Percentiles rank a stretch among this genome's conserved stretches.
Evolutionary conservation across 2,329 filamentous ascomycete genomes (phyloP).

Genomic region (Atkinsonella hypoxylon): DNA sequence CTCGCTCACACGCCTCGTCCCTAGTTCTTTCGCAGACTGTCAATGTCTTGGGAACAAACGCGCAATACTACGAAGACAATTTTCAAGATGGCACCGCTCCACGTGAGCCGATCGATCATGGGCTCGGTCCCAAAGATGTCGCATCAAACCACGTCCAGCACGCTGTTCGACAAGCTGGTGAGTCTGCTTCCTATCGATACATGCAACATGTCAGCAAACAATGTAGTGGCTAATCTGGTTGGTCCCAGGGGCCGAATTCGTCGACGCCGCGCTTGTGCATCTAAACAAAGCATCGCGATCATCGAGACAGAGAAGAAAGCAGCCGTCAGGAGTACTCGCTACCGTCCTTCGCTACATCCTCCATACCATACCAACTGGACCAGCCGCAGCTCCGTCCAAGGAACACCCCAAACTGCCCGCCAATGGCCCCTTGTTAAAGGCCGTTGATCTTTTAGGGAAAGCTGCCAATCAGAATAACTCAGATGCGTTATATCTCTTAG

Average conservation of each 20-base stretch:
- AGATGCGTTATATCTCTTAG: constrained; percentile 80
- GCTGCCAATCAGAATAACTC: constrained; percentile 48
- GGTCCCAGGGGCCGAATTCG: constrained; percentile 36
- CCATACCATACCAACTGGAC: constrained; percentile 37
- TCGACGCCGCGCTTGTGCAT: constrained; percentile 38
- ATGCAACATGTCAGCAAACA: not conserved
- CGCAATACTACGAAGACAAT: constrained; percentile 24
- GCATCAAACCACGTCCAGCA: constrained; percentile 16
- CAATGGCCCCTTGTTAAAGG: constrained; percentile 34
- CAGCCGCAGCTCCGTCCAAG: constrained; percentile 33
- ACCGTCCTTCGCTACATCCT: constrained; percentile 31
- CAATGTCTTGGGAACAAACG: constrained; percentile 25
- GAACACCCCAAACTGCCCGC: constrained; percentile 15
- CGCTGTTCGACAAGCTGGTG: constrained; percentile 26
- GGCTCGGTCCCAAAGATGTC: constrained; percentile 20
- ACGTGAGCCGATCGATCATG: constrained; percentile 19
- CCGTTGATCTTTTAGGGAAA: constrained; percentile 39
- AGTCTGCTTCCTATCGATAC: constrained; percentile 2
- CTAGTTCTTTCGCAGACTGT: constrained; percentile 36
- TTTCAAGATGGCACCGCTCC: constrained; percentile 18
- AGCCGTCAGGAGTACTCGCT: constrained; percentile 31
- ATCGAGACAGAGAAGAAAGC: constrained; percentile 30
- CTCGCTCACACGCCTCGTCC: constrained; percentile 14
- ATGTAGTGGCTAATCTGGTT: not conserved
- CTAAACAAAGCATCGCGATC: constrained; percentile 37